Conservation (phyloP, 208 protist genomes). For the Leptomonas pyrrhocoris region DNA sequence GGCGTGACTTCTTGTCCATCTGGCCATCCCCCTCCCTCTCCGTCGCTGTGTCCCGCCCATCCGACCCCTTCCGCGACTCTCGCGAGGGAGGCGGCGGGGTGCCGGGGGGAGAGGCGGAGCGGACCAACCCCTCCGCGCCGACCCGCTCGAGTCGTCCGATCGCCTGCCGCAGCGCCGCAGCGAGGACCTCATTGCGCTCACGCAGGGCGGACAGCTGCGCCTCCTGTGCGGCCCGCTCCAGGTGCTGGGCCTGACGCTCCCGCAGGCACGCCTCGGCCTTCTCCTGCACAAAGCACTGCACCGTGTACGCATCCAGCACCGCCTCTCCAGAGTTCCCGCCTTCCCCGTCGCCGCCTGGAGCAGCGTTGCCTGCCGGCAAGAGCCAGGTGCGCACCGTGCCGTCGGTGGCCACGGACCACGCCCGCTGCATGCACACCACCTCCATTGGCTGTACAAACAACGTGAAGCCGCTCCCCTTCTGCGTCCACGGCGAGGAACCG, state of each 20-base stretch:
- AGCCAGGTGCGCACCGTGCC: constrained; percentile 68
- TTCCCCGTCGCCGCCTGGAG: too few relatives aligned
- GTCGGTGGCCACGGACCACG: constrained; percentile 57
- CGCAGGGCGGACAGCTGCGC: constrained; percentile 32
- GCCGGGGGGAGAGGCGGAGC: constrained; percentile 14
- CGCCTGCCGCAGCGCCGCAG: constrained; percentile 44
- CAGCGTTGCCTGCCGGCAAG: constrained; percentile 24
- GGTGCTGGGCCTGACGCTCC: constrained; percentile 21
- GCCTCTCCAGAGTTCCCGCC: background rate
- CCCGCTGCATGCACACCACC: constrained; percentile 44
- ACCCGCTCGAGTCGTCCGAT: constrained; percentile 25
- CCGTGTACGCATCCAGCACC: constrained; percentile 26
- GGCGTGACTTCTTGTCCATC: too few relatives aligned
- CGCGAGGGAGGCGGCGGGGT: background rate
- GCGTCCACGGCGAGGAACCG: background rate
- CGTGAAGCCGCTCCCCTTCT: constrained; percentile 33
- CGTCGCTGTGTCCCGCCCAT: background rate
- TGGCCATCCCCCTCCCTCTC: background rate
- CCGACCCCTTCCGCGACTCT: background rate
- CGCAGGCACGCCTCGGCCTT: constrained; percentile 35
- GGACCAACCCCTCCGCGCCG: constrained; percentile 20
- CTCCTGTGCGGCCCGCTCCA: constrained; percentile 23
- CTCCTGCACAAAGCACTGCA: constrained; percentile 40
- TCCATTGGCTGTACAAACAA: constrained; percentile 47
- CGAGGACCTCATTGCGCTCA: constrained; percentile 39